Evolutionary conservation across 2,329 filamentous ascomycete species (phyloP), one percentile per base, ranked within the genome.

Genomic region (Eurotiales sp.): DNA sequence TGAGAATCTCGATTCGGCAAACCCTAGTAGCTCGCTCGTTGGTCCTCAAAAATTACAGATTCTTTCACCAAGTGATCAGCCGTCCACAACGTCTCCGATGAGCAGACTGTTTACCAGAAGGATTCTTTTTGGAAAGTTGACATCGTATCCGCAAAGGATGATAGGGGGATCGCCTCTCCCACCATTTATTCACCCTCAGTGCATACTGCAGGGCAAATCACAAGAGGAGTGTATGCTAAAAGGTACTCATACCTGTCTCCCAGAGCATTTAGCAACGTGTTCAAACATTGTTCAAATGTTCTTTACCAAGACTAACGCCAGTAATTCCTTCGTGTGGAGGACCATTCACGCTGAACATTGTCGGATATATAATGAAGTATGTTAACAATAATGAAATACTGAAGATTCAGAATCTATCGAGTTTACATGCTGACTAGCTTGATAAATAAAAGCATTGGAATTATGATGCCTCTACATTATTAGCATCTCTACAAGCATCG

Each of bases 211-310:
- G 12, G 49, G 44, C 8, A 36, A 30, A 22, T 39, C 41, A 21
- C 19, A 19, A 46, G 23, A 39, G 2, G 49, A 40, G 4, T 51
- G 49, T 12, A 44, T 19, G 15, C 19, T 32, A 11, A 44, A 40
- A 11, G 49, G 49, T 8, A 30, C 22, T 39, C 49, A 51, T 44
- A 36, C 41, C 8, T 51, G 49, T 15, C 25, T 51, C 14, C 32
- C 49, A 10, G 41, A 51, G 14, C 8, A 30, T 7, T 22, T 51
- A 10, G 49, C 49, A 46, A 51, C 34, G 22, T 51, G 49, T 10
- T 32, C 32, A 8, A 51, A 27, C 27, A 41, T 51, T 23, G 27
- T 46, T n/a, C 49, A 51, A 11, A 51, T 51, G 49, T 51, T 46
- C 25, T 39, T 29, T 22, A 45, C 49, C 11, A 45, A 41, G 42